These are phyloP conservation scores for Fusarium luffae DNA, from an alignment of 2,329 filamentous ascomycete species.

Conservation along the genomic window DNA sequence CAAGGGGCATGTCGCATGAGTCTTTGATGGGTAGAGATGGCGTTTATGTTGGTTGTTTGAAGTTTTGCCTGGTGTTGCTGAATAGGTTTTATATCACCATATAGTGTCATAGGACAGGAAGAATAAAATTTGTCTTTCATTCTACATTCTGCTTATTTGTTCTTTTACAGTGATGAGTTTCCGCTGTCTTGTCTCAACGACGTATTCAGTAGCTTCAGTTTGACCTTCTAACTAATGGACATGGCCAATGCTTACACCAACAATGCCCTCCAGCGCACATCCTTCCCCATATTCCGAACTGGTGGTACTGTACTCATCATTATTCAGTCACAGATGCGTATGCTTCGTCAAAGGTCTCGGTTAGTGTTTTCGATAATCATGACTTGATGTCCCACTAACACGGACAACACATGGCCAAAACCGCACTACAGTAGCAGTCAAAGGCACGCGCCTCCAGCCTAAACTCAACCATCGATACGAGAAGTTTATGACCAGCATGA, in stretches of 20 bases:
- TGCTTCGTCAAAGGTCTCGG: conserved; percentile 12
- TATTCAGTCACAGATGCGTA: not conserved
- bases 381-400: conserved; percentile 9
- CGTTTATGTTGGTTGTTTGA: not conserved
- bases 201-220: too few species aligned
- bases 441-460: not conserved
- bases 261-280: not conserved
- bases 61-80: not conserved
- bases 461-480: not conserved
- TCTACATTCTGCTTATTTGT: not conserved
- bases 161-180: not conserved
- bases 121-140: not conserved
- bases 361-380: not conserved
- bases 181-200: not conserved
- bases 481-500: too few species aligned
- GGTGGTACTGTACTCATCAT: not conserved
- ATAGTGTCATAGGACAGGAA: not conserved
- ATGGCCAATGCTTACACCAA: not conserved
- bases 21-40: not conserved
- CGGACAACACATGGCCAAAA: not conserved
- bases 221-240: not conserved
- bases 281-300: not conserved
- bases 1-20: conserved; percentile 43
- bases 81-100: not conserved
- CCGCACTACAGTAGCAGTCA: not conserved